Evolutionary conservation across 805 yeast species (phyloP).

Genomic region (Torulaspora franciscae): DNA sequence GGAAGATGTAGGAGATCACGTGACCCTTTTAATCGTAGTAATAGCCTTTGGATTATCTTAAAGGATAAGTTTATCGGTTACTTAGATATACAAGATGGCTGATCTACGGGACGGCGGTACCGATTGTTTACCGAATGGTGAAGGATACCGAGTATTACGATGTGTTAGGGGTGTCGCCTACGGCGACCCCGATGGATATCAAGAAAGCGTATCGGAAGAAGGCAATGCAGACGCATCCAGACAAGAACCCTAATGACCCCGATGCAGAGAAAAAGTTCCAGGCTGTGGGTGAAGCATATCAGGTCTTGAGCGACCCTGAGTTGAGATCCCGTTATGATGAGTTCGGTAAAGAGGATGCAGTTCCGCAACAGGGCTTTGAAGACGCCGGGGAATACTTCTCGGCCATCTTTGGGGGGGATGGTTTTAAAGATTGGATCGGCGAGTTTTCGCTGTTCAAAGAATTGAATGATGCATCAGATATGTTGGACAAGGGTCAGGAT

Average conservation of each 20-base stretch:
- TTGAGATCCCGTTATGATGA: conserved; percentile 73
- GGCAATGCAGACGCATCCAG: conserved; percentile 91
- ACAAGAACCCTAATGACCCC: conserved; percentile 92
- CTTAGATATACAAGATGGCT: too few relatives aligned
- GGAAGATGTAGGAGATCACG: not conserved
- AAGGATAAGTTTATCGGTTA: not conserved
- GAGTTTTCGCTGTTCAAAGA: conserved; percentile 67
- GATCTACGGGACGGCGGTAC: not conserved
- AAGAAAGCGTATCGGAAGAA: conserved; percentile 89
- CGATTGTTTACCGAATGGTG: conserved; percentile 48
- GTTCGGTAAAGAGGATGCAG: conserved; percentile 72
- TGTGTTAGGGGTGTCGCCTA: conserved; percentile 56
- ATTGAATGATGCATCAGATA: conserved; percentile 52
- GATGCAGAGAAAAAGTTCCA: conserved; percentile 85
- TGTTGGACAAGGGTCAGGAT: conserved; percentile 33
- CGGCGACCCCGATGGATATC: conserved; percentile 75
- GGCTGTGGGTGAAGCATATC: conserved; percentile 63
- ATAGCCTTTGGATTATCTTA: not conserved
- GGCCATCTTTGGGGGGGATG: conserved; percentile 79
- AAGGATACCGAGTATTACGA: conserved; percentile 88
- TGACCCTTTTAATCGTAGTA: not conserved
- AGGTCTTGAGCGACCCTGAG: conserved; percentile 69
- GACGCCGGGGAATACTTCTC: conserved; percentile 86
- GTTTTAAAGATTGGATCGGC: conserved; percentile 74
- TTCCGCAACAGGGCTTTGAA: conserved; percentile 66